A percentile compares a stretch with the other conserved stretches of the same genome.
These are phyloP conservation scores for Puccinia polysora DNA, from an alignment of 1,284 basidiomycete species.

Conservation along the genomic window DNA sequence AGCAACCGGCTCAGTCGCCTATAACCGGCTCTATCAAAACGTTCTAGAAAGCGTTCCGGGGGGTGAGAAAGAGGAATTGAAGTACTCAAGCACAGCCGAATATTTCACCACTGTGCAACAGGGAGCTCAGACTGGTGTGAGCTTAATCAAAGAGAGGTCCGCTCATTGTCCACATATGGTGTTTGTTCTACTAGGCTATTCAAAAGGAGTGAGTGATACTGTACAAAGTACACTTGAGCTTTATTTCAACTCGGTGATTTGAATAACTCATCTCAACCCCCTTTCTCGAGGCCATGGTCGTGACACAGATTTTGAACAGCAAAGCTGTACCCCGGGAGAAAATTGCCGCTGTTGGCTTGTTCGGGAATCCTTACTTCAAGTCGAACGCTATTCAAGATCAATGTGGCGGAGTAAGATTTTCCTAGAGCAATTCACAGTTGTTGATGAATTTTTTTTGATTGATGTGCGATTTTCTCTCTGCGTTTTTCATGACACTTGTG, in stretches of 20 bases:
- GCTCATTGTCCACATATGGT: not conserved
- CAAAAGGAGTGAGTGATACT: slow-evolving; percentile 6
- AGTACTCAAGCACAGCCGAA: not conserved
- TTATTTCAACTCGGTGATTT: too few relatives aligned
- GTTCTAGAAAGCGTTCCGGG: not conserved
- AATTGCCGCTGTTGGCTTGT: slow-evolving; percentile 1
- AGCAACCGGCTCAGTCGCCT: not conserved
- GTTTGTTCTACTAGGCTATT: slow-evolving; percentile 24
- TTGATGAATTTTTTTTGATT: too few relatives aligned
- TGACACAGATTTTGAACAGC: not conserved
- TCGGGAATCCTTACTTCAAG: slow-evolving; percentile 13
- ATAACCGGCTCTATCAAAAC: not conserved
- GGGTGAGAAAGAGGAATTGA: not conserved
- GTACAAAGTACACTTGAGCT: too few relatives aligned
- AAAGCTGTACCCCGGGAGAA: not conserved
- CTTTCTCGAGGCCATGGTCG: slow-evolving; percentile 11
- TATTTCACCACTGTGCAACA: not conserved
- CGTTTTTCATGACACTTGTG: too few relatives aligned
- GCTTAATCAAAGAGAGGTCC: not conserved
- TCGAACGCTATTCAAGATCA: not conserved
- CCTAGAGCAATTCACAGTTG: not conserved
- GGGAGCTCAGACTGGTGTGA: not conserved
- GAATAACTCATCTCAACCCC: too few relatives aligned
- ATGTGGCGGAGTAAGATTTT: not conserved
- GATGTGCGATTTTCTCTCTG: too few relatives aligned